Base-by-base conservation (phyloP, 495 filamentous ascomycete genomes). In the Cudoniella acicularis region DNA sequence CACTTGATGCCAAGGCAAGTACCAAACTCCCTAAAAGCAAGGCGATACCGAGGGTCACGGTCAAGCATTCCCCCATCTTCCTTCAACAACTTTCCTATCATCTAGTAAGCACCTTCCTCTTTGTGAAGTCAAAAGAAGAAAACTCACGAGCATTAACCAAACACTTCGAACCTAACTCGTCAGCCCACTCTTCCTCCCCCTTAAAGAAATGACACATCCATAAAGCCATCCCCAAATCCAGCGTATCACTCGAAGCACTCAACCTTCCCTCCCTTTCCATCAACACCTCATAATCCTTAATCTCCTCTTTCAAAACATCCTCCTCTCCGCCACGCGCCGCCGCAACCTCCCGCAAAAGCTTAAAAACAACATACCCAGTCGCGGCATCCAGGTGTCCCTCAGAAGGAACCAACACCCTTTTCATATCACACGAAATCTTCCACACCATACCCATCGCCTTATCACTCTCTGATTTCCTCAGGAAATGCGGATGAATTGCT, bases 21-120 rank as follows among this genome's bases (percentile, higher is more conserved):
- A 2, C 85, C 83, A 60, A 87, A 87, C 58, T 89, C 85, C 8
- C 85, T 78, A 61, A 87, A 89, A 1, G 84, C 83, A 22, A 86
- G 69, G 36, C 84, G 74, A 21, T 63, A 69, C 41, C 69, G 67
- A 47, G 71, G 70, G 51, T 67, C 72, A 23, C 73, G 73, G 23
- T 69, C 63, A 65, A 80, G 68, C 55, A 75, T 74, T 27, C 62
- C 68, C 3, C 36, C 40, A 17, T 48, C 16, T 17, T 46, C 43
- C 18, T 17, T 46, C 43, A 46, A 17, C 18, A 46, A 17, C 43
- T 9, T 17, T 46, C 13, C 43, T 46, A 4, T n/a, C n/a, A n/a
- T n/a, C n/a, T n/a, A n/a, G n/a, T n/a, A n/a, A n/a, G n/a, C n/a
- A n/a, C n/a, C n/a, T n/a, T n/a, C n/a, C n/a, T n/a, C n/a, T n/a